Evolutionary conservation across 805 yeast genomes (phyloP).

Genomic region (Candida tammaniensis): DNA sequence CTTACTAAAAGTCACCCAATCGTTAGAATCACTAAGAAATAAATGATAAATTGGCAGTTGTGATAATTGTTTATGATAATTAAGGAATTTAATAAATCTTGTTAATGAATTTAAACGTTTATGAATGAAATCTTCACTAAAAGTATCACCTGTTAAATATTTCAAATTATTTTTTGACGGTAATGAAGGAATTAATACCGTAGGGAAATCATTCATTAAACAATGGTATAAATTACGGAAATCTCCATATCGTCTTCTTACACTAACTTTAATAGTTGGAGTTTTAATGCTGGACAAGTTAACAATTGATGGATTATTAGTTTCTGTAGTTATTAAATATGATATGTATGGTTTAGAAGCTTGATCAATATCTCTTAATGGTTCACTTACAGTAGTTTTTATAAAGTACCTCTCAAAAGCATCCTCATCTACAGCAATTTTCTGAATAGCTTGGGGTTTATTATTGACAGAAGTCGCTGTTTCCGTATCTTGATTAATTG

Average conservation of each 20-base stretch:
- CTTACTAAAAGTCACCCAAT: constrained; percentile 68
- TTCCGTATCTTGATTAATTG: neutral
- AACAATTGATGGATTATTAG: constrained; percentile 59
- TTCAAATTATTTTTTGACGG: constrained; percentile 92
- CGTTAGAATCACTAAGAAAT: constrained; percentile 65
- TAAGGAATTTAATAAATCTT: constrained; percentile 69
- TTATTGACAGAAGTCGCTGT: neutral
- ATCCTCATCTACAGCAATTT: too few relatives aligned
- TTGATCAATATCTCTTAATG: constrained; percentile 64
- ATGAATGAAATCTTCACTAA: constrained; percentile 77
- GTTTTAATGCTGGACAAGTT: constrained; percentile 17
- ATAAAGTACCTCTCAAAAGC: constrained; percentile 17
- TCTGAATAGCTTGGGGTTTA: neutral
- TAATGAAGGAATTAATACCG: constrained; percentile 85
- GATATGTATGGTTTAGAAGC: constrained; percentile 76
- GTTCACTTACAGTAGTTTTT: constrained; percentile 48
- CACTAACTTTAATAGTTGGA: constrained; percentile 34
- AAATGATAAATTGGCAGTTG: constrained; percentile 67
- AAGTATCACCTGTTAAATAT: constrained; percentile 91
- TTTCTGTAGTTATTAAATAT: constrained; percentile 60
- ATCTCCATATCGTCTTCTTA: constrained; percentile 84
- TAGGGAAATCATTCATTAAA: constrained; percentile 74
- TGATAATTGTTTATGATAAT: constrained; percentile 70
- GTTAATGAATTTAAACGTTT: constrained; percentile 79
- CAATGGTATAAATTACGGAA: constrained; percentile 76